These are phyloP conservation scores for Hypholoma sublateritium DNA, from an alignment of 768 basidiomycete species.

Conservation along the genomic window DNA sequence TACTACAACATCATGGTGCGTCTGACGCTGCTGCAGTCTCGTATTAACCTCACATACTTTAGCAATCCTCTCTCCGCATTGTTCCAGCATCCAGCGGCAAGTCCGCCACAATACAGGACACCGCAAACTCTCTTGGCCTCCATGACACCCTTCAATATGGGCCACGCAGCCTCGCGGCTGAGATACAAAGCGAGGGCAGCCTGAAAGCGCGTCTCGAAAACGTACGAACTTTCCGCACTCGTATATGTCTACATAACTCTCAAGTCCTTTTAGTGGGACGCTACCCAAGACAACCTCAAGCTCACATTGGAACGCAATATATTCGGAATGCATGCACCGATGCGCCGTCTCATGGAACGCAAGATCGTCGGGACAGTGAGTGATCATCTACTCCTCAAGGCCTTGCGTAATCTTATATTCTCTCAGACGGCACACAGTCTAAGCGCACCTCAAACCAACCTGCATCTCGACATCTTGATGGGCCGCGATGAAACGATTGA, in stretches of 20 bases:
- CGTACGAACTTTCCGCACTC: constrained; percentile 41
- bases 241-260: background rate
- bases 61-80: constrained; percentile 55
- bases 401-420: background rate
- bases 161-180: constrained; percentile 74
- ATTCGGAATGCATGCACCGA: constrained; percentile 86
- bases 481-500: constrained; percentile 87
- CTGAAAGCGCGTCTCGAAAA: constrained; percentile 75
- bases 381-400: constrained; percentile 6
- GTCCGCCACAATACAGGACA: constrained; percentile 65
- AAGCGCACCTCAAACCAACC: constrained; percentile 64
- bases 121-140: constrained; percentile 73
- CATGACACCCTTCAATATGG: constrained; percentile 91
- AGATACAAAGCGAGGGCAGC: constrained; percentile 59
- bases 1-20: constrained; percentile 5
- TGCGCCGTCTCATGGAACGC: constrained; percentile 92
- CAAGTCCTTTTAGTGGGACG: constrained; percentile 74
- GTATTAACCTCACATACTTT: background rate
- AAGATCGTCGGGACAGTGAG: constrained; percentile 78
- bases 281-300: constrained; percentile 85
- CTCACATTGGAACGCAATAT: constrained; percentile 82
- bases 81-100: constrained; percentile 57
- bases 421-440: constrained; percentile 67
- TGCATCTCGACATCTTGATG: constrained; percentile 91
- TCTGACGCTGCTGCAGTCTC: background rate